Percentiles rank a stretch among this genome's conserved stretches.
Evolutionary conservation across 768 basidiomycete species (phyloP).

Genomic region (Mycena albidolilacea): DNA sequence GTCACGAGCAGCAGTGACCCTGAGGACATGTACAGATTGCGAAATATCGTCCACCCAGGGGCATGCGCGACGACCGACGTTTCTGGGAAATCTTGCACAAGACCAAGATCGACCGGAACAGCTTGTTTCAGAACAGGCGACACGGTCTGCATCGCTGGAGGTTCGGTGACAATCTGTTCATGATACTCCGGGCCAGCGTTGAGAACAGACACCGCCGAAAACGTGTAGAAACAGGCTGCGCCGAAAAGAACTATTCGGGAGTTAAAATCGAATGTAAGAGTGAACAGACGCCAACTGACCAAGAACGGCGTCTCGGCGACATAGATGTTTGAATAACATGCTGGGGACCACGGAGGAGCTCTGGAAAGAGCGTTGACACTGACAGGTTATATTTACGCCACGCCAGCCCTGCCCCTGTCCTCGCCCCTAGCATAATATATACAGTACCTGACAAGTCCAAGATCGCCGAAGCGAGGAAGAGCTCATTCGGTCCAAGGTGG

Average conservation of each 20-base stretch:
- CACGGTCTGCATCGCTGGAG: conserved; percentile 5
- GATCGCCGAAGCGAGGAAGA: no score
- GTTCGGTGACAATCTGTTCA: conserved; percentile 24
- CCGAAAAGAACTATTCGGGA: conserved; percentile 53
- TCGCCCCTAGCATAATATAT: no score
- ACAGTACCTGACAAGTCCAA: no score
- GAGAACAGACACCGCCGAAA: conserved; percentile 48
- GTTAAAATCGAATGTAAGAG: no score
- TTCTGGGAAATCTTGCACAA: conserved; percentile 54
- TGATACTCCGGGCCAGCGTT: conserved; percentile 36
- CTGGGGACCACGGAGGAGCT: neutral
- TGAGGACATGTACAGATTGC: conserved; percentile 72
- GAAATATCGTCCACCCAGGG: conserved; percentile 89
- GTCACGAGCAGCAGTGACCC: conserved; percentile 36
- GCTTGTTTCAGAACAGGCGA: conserved; percentile 17
- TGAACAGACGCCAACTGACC: no score
- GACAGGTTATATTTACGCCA: neutral
- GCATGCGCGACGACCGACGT: conserved; percentile 76
- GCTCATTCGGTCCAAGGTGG: no score
- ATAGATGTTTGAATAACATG: conserved; percentile 50
- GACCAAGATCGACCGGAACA: conserved; percentile 34
- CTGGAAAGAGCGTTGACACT: neutral
- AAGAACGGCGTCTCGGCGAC: conserved; percentile 62
- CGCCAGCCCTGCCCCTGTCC: no score
- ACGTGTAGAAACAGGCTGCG: conserved; percentile 61